These are phyloP conservation scores for Allantophomopsis cytisporea DNA, from an alignment of 2,329 filamentous ascomycete genomes.

Conservation along the genomic window DNA sequence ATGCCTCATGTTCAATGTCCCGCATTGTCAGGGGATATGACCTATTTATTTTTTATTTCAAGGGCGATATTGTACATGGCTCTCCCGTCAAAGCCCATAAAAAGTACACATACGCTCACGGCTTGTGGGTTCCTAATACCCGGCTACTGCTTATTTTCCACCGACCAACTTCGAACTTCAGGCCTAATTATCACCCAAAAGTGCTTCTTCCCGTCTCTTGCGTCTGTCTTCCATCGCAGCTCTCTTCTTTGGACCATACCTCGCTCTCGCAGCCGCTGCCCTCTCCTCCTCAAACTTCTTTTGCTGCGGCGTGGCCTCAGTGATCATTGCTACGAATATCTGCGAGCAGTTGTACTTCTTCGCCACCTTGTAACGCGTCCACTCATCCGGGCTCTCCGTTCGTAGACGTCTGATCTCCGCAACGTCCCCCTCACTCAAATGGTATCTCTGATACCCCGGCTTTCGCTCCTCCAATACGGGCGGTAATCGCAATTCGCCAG, in stretches of 20 bases:
- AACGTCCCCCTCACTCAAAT: slow-evolving; percentile 40
- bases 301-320: slow-evolving; percentile 33
- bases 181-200: slow-evolving; percentile 2
- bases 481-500: slow-evolving; percentile 11
- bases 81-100: too few relatives aligned
- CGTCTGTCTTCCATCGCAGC: slow-evolving; percentile 40
- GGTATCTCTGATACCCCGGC: slow-evolving; percentile 21
- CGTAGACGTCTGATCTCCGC: slow-evolving; percentile 45
- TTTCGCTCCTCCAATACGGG: slow-evolving; percentile 9
- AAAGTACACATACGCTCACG: too few relatives aligned
- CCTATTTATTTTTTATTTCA: too few relatives aligned
- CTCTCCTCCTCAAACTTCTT: slow-evolving; percentile 28
- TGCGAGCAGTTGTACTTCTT: slow-evolving; percentile 39
- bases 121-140: too few relatives aligned
- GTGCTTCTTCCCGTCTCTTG: slow-evolving; percentile 27
- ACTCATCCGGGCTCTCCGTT: slow-evolving; percentile 34
- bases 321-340: slow-evolving; percentile 44
- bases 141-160: too few relatives aligned
- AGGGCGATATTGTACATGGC: too few relatives aligned
- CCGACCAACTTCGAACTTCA: too few relatives aligned
- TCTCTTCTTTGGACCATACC: slow-evolving; percentile 42
- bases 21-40: too few relatives aligned
- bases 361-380: slow-evolving; percentile 40
- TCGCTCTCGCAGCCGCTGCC: slow-evolving; percentile 32
- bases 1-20: too few relatives aligned